A percentile compares a stretch with the other conserved stretches of the same genome.
These are phyloP conservation scores for Symmetrospora coprosmae DNA, from an alignment of 768 basidiomycete species.

Conservation along the genomic window DNA sequence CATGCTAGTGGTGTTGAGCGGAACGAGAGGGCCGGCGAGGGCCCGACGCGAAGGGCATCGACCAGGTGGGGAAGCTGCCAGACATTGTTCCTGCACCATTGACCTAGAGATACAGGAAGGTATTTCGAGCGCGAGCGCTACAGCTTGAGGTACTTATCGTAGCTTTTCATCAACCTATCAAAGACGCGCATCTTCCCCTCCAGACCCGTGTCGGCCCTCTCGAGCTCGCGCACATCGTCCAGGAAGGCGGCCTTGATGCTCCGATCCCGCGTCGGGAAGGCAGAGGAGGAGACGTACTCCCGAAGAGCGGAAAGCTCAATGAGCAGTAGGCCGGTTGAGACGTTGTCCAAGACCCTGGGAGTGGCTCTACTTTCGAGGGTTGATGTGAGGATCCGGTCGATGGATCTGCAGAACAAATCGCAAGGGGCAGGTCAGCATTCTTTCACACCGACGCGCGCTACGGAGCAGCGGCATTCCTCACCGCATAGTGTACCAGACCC, in stretches of 20 bases:
- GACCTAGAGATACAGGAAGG: too few relatives aligned
- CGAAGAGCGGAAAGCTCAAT: conserved; percentile 57
- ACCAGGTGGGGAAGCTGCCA: too few relatives aligned
- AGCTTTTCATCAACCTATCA: neutral
- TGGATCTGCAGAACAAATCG: conserved; percentile 43
- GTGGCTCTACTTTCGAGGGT: conserved; percentile 38
- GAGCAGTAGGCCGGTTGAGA: conserved; percentile 59
- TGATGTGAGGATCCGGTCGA: conserved; percentile 54
- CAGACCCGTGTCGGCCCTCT: neutral
- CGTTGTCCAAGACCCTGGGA: conserved; percentile 34
- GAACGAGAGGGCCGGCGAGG: too few relatives aligned
- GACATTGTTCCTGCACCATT: too few relatives aligned
- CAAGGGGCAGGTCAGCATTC: neutral
- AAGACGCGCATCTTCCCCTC: neutral
- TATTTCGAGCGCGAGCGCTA: neutral
- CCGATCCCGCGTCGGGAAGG: conserved; percentile 38
- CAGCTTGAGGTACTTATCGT: neutral
- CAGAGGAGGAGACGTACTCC: conserved; percentile 50
- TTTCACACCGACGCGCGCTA: neutral
- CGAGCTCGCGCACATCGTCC: conserved; percentile 57
- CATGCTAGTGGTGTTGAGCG: too few relatives aligned
- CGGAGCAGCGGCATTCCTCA: conserved; percentile 25
- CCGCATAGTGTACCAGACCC: conserved; percentile 60
- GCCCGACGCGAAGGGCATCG: too few relatives aligned
- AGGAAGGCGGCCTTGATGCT: conserved; percentile 63